Evolutionary conservation across 441 rosid genomes (phyloP).

Genomic region (Pelargonium citronellum): DNA sequence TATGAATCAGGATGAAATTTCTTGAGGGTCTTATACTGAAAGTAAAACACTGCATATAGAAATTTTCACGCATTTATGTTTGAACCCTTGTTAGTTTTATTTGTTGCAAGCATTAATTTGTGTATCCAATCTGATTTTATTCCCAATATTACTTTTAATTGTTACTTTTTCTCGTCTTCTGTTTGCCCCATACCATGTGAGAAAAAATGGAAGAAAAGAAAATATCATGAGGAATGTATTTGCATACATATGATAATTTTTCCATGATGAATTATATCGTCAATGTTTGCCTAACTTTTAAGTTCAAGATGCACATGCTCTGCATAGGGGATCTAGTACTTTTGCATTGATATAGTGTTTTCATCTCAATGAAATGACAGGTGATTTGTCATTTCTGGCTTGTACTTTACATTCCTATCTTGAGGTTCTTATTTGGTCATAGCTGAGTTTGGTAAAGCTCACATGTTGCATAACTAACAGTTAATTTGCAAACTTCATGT

Average conservation of each 20-base stretch:
- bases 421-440: no score
- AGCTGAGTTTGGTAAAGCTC: background rate
- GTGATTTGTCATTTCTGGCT: no score
- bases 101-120: no score
- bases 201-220: background rate
- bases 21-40: background rate
- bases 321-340: background rate
- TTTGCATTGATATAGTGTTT: no score
- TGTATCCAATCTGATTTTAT: no score
- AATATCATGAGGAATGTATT: background rate
- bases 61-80: background rate
- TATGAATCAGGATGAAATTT: background rate
- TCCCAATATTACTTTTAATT: background rate
- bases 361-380: no score
- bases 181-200: no score
- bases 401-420: no score
- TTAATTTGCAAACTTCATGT: conserved; percentile 5
- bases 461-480: conserved; percentile 3
- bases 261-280: background rate
- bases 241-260: no score
- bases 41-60: background rate
- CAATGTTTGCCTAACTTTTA: background rate
- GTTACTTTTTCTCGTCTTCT: background rate
- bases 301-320: background rate
- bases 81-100: background rate